Conservation (phyloP, 257 asterid genomes). For the Leonotis leonurus region DNA sequence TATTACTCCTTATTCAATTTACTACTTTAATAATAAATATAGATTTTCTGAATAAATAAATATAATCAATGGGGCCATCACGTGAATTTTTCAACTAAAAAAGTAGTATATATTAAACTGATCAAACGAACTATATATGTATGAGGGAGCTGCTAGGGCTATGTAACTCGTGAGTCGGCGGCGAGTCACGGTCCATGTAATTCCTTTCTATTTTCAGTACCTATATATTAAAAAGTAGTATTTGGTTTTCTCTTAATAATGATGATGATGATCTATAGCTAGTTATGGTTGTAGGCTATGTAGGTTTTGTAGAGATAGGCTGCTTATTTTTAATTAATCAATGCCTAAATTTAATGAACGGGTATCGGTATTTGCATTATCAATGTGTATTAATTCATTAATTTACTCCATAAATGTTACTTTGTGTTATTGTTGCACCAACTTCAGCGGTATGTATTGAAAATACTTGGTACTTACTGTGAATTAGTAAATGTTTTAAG, state of each 20-base stretch:
- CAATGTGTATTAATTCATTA: background rate
- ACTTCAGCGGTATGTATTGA: slow-evolving; percentile 7
- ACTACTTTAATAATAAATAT: no score
- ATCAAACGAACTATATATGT: no score
- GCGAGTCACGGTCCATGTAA: slow-evolving; percentile 33
- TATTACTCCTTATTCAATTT: no score
- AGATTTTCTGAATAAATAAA: no score
- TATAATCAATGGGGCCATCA: no score
- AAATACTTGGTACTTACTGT: no score
- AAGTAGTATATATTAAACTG: no score
- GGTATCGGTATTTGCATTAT: background rate
- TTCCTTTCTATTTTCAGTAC: background rate
- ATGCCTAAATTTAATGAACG: background rate
- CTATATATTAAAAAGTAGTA: no score
- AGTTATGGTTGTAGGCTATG: background rate
- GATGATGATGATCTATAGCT: no score
- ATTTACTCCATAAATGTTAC: background rate
- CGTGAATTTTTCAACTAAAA: no score
- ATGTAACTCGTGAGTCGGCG: slow-evolving; percentile 13
- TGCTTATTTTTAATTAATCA: background rate
- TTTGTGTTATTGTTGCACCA: slow-evolving; percentile 11
- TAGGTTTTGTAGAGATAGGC: background rate
- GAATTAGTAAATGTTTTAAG: background rate
- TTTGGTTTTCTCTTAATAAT: no score
- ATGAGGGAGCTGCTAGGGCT: no score